A percentile compares a stretch with the other conserved stretches of the same genome.
Conservation (phyloP, 352 stramenopile genomes). For the Plasmopara muralis region DNA sequence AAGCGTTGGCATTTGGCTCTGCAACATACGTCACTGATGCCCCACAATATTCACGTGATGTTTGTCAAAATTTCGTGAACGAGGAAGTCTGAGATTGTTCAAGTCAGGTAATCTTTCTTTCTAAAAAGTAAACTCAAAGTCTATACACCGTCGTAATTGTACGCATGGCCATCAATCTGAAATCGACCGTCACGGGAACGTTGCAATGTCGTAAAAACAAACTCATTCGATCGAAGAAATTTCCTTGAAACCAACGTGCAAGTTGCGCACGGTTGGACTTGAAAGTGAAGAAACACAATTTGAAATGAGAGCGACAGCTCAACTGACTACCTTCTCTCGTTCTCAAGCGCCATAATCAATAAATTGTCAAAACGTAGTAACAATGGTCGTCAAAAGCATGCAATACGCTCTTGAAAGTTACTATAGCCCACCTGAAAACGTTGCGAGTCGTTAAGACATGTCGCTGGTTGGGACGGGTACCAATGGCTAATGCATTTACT, state of each 20-base stretch:
- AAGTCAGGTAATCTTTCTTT: too few species aligned
- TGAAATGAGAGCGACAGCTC: conserved; percentile 40
- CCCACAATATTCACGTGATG: too few species aligned
- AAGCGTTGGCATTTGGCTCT: too few species aligned
- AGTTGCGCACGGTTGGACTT: conserved; percentile 32
- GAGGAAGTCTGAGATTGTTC: too few species aligned
- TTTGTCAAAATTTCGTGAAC: too few species aligned
- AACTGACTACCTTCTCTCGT: conserved; percentile 6
- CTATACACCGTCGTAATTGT: conserved; percentile 50
- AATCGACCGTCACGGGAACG: conserved; percentile 10
- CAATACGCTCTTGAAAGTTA: too few species aligned
- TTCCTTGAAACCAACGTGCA: conserved; percentile 27
- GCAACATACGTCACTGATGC: too few species aligned
- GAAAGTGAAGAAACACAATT: conserved; percentile 29
- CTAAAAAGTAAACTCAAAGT: conserved; percentile 28
- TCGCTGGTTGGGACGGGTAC: conserved; percentile 30
- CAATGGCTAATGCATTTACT: conserved; percentile 17
- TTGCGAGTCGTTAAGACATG: conserved; percentile 21
- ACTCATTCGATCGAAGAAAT: conserved; percentile 19
- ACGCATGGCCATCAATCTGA: conserved; percentile 45
- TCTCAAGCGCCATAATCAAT: too few species aligned
- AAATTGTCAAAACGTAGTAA: too few species aligned
- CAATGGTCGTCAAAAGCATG: too few species aligned
- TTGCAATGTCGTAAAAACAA: not conserved
- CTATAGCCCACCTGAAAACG: too few species aligned